Evolutionary conservation across 805 yeast species (phyloP), one percentile per base, ranked within the genome.

Genomic region (Yarrowia yakushimensis): DNA sequence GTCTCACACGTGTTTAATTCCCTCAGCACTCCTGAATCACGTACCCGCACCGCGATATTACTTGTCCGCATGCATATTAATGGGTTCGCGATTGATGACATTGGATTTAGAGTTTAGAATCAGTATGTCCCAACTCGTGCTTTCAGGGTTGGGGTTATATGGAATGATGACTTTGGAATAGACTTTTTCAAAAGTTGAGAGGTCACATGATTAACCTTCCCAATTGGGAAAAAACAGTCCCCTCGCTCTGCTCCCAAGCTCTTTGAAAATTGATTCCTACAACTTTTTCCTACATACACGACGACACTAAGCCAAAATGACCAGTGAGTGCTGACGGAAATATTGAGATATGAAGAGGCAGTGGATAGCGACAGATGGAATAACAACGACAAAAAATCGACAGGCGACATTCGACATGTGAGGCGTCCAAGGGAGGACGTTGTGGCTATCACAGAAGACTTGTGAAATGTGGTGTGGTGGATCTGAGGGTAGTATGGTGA

Each of bases 241-340:
- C 17, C 28, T 18, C 9, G 23, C 33, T 34, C 59, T 52, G 55
- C 59, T 52, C 59, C 59, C 59, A 52, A 52, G 59, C 59, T 52
- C 59, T 52, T 52, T 36, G 59, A 52, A 52, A 52, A 34, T 34
- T 52, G 59, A 52, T 52, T 52, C 59, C 59, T 36, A 52, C 59
- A 52, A 52, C 59, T 52, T 52, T 52, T 52, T 52, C 59, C 43
- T 36, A 52, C 59, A 52, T 48, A 48, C 59, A 52, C 59, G 59
- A 52, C 59, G 55, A 18, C 64, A 65, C 52, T 34, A 64, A 55
- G 54, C 30, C 62, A 60, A 63, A 62, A 66, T 68, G 70, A 68
- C 71, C 43, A 68, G 70, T 66, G 66, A 63, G 69, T 70, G 66
- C 63, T 59, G 48, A 39, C 36, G 48, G 27, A 28, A n/a, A 22